Base-by-base conservation (phyloP, 768 basidiomycete species). In the Kwoniella shandongensis region DNA sequence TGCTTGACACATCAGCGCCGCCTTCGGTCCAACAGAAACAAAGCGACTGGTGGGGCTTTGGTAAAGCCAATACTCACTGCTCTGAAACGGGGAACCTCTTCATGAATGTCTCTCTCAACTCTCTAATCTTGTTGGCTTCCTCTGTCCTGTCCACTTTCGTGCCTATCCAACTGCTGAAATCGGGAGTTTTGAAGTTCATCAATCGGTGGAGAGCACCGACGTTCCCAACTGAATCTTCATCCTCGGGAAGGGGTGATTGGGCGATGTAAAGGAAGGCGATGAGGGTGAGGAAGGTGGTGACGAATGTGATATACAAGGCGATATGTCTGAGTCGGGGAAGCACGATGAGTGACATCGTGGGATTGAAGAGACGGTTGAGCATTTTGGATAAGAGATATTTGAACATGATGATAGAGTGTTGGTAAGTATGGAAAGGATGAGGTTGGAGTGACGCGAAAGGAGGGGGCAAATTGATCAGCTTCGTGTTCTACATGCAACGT, bases 211-310 rank as follows among this genome's bases (percentile, higher is more conserved):
- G n/a, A 7, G 40, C 40, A 42, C 40, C 40, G 40, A 6, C 40
- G n/a, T 42, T 42, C 6, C 13, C 32, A 13, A 13, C 6, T 32
- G 32, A 6, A 12, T 58, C 42, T 23, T 49, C 46, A 44, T 40
- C 48, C 3, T 36, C 47, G 13, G 39, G 18, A 11, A 48, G 47
- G 26, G 48, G 49, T 5, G 47, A 49, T 41, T 49, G 25, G 0
- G 56, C 32, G 3, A 58, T 38, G 44, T 58, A 58, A 23, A 58
- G 45, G 49, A 58, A 44, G 2, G 47, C 22, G 10, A 41, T 38
- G 13, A 58, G 26, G 8, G 56, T 58, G 22, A 58, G 36, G 42
- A 58, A 42, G 35, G 56, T 58, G 4, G 56, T 51, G 27, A 58
- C 11, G 42, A 51, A 51, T 22, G 56, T 51, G 1, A 58, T 51